These are phyloP conservation scores for Kalanchoe fedtschenkoi DNA, from an alignment of 164 flowering plant genomes.

Conservation along the genomic window DNA sequence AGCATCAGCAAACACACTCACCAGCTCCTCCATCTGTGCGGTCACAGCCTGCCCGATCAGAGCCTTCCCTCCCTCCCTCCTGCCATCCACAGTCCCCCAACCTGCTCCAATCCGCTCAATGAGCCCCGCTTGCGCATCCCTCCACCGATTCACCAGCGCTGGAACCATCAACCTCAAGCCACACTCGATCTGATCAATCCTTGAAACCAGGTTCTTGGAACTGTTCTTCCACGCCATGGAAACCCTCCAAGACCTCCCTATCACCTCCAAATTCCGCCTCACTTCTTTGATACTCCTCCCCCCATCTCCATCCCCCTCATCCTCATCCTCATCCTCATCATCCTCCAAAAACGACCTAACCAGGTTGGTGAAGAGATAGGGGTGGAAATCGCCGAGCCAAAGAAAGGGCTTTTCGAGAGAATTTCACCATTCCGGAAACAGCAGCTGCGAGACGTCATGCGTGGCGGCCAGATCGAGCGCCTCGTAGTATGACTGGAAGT, in stretches of 20 bases:
- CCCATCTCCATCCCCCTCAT: constrained; percentile 1
- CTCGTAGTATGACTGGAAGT: constrained; percentile 48
- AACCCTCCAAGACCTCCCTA: not conserved
- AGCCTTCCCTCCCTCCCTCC: constrained; percentile 1
- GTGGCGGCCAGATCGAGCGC: constrained; percentile 56
- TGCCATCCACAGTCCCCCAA: not conserved
- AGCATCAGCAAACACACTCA: constrained; percentile 3
- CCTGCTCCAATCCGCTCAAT: not conserved
- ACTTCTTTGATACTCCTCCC: not conserved
- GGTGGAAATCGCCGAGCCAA: constrained; percentile 73
- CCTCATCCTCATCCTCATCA: constrained; percentile 17
- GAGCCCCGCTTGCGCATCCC: not conserved
- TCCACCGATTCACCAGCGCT: constrained; percentile 1
- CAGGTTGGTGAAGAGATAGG: constrained; percentile 56
- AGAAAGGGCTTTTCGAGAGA: constrained; percentile 62
- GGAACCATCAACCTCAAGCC: constrained; percentile 6
- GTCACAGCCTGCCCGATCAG: not conserved
- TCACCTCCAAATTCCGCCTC: too few species aligned
- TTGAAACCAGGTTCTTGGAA: not conserved
- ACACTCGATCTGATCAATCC: constrained; percentile 5
- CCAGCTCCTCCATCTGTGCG: not conserved
- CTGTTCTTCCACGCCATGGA: constrained; percentile 2
- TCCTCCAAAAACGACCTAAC: constrained; percentile 39
- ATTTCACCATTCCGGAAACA: constrained; percentile 51
- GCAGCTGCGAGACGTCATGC: constrained; percentile 35